Base-by-base conservation (phyloP, 495 filamentous ascomycete species). In the Xylaria venustula region DNA sequence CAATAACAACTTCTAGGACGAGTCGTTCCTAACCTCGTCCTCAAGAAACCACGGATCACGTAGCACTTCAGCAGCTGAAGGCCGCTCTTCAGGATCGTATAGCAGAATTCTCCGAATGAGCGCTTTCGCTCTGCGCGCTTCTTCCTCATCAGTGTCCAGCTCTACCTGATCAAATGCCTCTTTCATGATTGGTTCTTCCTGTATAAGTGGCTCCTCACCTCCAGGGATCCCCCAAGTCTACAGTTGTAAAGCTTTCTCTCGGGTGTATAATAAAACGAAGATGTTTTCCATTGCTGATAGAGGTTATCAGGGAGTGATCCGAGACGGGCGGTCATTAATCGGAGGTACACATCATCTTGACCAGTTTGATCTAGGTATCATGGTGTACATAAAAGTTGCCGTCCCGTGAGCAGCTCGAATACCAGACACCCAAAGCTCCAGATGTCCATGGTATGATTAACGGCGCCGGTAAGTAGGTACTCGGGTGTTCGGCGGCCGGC, bases 381-480 rank as follows among this genome's bases (percentile, higher is more conserved):
- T 30, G 65, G 64, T 61, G 65, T 48, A 58, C 65, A 71, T 51
- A 75, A 74, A 28, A 71, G 63, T 6, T 60, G 65, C 19, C 54
- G 49, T 60, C 71, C 69, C 26, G 72, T 73, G 22, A 75, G 60
- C 45, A 75, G 69, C 58, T 77, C 72, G 41, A 75, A 74, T 58
- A 76, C 23, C 26, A 75, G 63, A 47, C 75, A 77, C 34, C 72
- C 76, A 57, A 79, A 71, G 55, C 71, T 76, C 77, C 76, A 79
- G 51, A 78, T 54, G 61, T 79, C 76, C 25, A 70, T 45, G 15
- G 64, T 70, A 42, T 63, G 63, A 57, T 69, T 55, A 23, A 70
- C 52, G 4, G 62, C 45, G 15, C 58, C 63, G 23, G 56, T 64
- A 61, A 76, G 62, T 47, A 78, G 65, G 17, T 71, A 64, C 58